Base-by-base conservation (phyloP, 2,329 filamentous ascomycete species). In the Beauveria bassiana region DNA sequence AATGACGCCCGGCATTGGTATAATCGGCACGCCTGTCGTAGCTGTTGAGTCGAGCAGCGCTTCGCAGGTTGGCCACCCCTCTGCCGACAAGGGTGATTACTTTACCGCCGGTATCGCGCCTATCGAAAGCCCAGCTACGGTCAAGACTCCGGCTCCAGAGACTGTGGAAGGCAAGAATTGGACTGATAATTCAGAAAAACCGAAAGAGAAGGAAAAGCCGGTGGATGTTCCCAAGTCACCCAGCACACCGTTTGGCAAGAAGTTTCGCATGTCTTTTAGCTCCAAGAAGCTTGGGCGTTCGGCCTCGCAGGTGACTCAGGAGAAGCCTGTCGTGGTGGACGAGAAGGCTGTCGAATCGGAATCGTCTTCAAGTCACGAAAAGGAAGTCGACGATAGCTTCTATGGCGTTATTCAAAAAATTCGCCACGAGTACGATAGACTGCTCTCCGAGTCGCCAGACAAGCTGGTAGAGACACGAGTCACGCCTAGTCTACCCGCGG, bases 271-370 rank as follows among this genome's bases (percentile, higher is more conserved):
- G 84, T 86, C 87, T 0, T 92, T 93, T 69, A 87, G 88, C 66
- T 88, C 87, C 69, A 97, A 96, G 78, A 96, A 96, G 74, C 80
- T 93, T 16, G 86, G 86, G 14, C 84, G 91, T 18, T 87, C 87
- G 2, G 78, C 82, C 4, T 87, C 87, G 4, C 72, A 74, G 50
- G 69, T 72, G 5, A 83, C 84, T 0, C 84, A 83, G 28, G 85
- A 89, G 63, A 96, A 95, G 71, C 86, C 90, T 40, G 83, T 84
- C 1, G 80, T 86, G 1, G 80, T 86, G 1, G 90, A 95, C 66
- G 91, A 96, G 70, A 93, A 92, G 73, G 84, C 83, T 1, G 89
- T 87, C 54, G 82, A 90, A 65, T 85, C 82, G 0, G 84, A 86
- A 64, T 79, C 82, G 3, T 85, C 83, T 0, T 85, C 83, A 1